These are phyloP conservation scores for Erodium maritimum DNA, from an alignment of 345 rosid genomes.

Conservation along the genomic window DNA sequence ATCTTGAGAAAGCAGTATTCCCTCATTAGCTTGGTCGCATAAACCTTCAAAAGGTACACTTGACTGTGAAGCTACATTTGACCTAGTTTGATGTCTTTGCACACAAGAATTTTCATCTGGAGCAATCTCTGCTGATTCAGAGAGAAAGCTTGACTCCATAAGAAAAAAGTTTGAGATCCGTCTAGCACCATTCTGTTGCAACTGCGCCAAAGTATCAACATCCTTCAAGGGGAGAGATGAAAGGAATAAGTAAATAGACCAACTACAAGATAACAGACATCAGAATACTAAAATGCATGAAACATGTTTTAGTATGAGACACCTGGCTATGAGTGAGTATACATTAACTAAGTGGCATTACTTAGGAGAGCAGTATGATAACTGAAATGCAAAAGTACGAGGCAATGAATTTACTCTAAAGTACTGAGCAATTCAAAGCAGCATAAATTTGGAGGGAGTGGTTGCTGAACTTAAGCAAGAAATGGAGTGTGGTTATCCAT, in stretches of 20 bases:
- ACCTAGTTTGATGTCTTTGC: slow-evolving; percentile 13
- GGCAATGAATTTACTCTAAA: too few relatives aligned
- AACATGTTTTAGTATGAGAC: not conserved
- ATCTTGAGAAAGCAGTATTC: slow-evolving; percentile 26
- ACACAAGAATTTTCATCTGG: slow-evolving; percentile 39
- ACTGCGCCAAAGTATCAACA: slow-evolving; percentile 18
- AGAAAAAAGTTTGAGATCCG: slow-evolving; percentile 21
- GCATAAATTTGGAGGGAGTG: not conserved
- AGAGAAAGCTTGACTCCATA: slow-evolving; percentile 45
- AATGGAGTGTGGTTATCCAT: not conserved
- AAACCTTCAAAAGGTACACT: slow-evolving; percentile 26
- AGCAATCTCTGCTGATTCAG: slow-evolving; percentile 51
- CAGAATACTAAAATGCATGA: slow-evolving; percentile 3
- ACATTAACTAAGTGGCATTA: too few relatives aligned
- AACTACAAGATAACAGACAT: slow-evolving; percentile 6
- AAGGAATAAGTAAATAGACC: not conserved
- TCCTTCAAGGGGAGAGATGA: slow-evolving; percentile 19
- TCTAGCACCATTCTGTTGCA: slow-evolving; percentile 10
- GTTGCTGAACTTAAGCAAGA: not conserved
- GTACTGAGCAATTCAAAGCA: too few relatives aligned
- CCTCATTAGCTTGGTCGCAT: slow-evolving; percentile 18
- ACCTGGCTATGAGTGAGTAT: too few relatives aligned
- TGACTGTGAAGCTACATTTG: slow-evolving; percentile 25
- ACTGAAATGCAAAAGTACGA: too few relatives aligned
- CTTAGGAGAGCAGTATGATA: too few relatives aligned